A percentile compares a stretch with the other conserved stretches of the same genome.
Evolutionary conservation across 1,139 yeast genomes (phyloP).

Genomic region (Petasospora fabianii): DNA sequence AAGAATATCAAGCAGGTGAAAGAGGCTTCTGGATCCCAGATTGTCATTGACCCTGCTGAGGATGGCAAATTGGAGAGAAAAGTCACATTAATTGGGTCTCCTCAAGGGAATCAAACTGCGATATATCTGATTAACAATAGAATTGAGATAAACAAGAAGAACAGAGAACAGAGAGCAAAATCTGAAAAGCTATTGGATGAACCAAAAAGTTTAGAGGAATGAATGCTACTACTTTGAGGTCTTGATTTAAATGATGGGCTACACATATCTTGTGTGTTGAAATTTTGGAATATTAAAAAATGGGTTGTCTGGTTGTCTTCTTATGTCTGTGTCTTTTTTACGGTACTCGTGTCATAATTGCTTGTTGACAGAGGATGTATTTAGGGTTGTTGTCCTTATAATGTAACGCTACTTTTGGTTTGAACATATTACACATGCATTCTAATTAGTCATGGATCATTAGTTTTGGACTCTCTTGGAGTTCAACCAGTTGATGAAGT

Average conservation of each 20-base stretch:
- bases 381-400: not conserved
- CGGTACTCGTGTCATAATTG: too few species aligned
- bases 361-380: too few species aligned
- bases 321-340: too few species aligned
- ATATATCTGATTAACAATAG: conserved; percentile 73
- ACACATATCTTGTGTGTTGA: not conserved
- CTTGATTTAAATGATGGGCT: not conserved
- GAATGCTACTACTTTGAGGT: too few species aligned
- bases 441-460: too few species aligned
- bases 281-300: too few species aligned
- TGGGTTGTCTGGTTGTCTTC: too few species aligned
- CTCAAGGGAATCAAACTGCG: conserved; percentile 72
- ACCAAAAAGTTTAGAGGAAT: too few species aligned
- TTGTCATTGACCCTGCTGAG: conserved; percentile 65
- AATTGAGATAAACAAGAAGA: conserved; percentile 60
- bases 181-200: not conserved
- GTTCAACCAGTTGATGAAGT: conserved; percentile 76
- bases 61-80: conserved; percentile 54
- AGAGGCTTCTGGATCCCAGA: conserved; percentile 71
- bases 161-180: conserved; percentile 23
- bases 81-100: conserved; percentile 67
- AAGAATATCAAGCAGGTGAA: conserved; percentile 77
- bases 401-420: not conserved
- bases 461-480: conserved; percentile 33
- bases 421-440: too few species aligned